These are phyloP conservation scores for Vanderwaltozyma tropicalis DNA, from an alignment of 805 yeast species.

Conservation along the genomic window DNA sequence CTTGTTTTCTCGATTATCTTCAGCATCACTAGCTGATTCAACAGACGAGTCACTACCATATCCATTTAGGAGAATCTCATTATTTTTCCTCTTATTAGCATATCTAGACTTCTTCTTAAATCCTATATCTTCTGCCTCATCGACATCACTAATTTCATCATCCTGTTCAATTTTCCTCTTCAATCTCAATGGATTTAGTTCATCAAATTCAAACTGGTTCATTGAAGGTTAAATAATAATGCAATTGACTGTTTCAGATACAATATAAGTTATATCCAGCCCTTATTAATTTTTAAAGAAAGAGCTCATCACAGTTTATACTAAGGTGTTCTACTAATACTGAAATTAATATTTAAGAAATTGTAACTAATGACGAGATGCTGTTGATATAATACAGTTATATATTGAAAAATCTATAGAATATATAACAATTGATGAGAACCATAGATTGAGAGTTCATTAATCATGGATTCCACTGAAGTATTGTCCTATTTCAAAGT, in stretches of 20 bases:
- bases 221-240: background rate
- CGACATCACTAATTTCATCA: background rate
- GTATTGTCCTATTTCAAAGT: slow-evolving; percentile 57
- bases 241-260: no score
- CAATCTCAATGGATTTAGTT: background rate
- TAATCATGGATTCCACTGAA: slow-evolving; percentile 24
- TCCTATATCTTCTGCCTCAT: background rate
- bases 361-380: no score
- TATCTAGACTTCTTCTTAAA: background rate
- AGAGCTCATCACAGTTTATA: no score
- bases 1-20: background rate
- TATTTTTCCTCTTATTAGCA: background rate
- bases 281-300: no score
- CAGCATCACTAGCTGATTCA: background rate
- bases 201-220: background rate
- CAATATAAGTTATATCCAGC: no score
- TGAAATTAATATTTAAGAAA: no score
- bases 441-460: background rate
- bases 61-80: background rate
- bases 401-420: no score
- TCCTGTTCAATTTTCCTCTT: background rate
- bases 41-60: slow-evolving; percentile 1
- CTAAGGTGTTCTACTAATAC: no score
- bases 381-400: no score
- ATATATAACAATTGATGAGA: background rate